Base-by-base conservation (phyloP, 2,329 filamentous ascomycete species). In the Pyricularia pennisetigena region DNA sequence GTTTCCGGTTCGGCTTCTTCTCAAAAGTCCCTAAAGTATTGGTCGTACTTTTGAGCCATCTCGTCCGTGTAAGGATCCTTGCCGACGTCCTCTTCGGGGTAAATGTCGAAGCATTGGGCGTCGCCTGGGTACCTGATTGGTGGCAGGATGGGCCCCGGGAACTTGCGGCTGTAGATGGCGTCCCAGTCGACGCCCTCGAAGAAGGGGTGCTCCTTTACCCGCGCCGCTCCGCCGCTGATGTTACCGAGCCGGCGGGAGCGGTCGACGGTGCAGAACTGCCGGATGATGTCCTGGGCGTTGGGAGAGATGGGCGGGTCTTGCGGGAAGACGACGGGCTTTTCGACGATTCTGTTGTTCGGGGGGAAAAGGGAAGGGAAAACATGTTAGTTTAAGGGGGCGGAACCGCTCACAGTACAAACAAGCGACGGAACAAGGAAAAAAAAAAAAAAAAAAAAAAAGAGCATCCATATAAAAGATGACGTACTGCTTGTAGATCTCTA, bases 401-500 rank as follows among this genome's bases (percentile, higher is more conserved):
- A 74, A n/a, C n/a, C 71, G 71, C 49, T 62, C 67, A 26, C 62
- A 9, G 16, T 7, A 24, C 3, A 26, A 10, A 16, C 14, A 23
- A 41, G 57, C 26, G 62, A 23, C 30, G 64, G 12, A 67, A 59
- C n/a, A 41, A 35, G 32, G 59, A 57, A 24, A 23, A 5, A 16
- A 32, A n/a, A 16, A 20, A 32, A 65, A 9, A 28, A 20, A 32
- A 10, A 59, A 4, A 35, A n/a, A 66, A 64, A 64, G 12, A 41
- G 14, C 35, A 59, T 23, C 10, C 28, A 16, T 35, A 63, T 16
- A 14, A 30, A 61, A 24, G 64, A 54, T 16, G n/a, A 79, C 85
- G 72, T 74, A 89, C 87, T 90, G 88, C 76, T 93, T 92, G 79
- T 94, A 94, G 69, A 94, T 94, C 76, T 94, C 92, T 72, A 94